These are phyloP conservation scores for Gryganskiella cystojenkinii DNA, from an alignment of 192 early-diverging fungal genomes.

Conservation along the genomic window DNA sequence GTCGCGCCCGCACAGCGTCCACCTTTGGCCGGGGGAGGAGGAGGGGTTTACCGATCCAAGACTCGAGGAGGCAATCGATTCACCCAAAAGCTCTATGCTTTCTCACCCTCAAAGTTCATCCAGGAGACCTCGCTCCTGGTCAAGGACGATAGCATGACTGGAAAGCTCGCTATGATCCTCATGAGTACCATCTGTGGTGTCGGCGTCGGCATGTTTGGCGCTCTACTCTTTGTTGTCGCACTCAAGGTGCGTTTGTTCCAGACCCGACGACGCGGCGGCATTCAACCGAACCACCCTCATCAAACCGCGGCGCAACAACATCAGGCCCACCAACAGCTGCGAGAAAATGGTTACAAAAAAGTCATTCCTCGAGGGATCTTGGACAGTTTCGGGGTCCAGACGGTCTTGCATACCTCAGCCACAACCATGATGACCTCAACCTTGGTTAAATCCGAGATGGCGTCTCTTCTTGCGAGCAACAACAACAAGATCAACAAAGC, in stretches of 20 bases:
- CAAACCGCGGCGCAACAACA: slow-evolving; percentile 1
- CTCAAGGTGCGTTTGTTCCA: slow-evolving; percentile 44
- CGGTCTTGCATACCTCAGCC: slow-evolving; percentile 26
- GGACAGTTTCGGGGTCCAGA: slow-evolving; percentile 36
- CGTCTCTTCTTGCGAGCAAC: too few relatives aligned
- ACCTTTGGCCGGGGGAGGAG: too few relatives aligned
- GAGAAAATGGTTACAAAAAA: slow-evolving; percentile 7
- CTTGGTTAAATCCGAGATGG: neutral
- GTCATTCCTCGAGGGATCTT: slow-evolving; percentile 32
- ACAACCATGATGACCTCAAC: slow-evolving; percentile 7
- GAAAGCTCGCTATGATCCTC: slow-evolving; percentile 35
- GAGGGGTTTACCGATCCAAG: neutral
- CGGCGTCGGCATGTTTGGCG: slow-evolving; percentile 37
- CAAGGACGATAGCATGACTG: slow-evolving; percentile 18
- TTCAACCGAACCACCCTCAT: neutral
- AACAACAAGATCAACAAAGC: neutral
- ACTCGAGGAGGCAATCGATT: slow-evolving; percentile 3
- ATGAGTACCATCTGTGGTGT: slow-evolving; percentile 38
- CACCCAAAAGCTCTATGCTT: neutral
- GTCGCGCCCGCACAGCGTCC: too few relatives aligned
- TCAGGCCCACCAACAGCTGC: slow-evolving; percentile 11
- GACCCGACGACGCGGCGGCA: slow-evolving; percentile 5
- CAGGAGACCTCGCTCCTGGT: slow-evolving; percentile 21
- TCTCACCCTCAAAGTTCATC: neutral
- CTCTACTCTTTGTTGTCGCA: slow-evolving; percentile 36